Evolutionary conservation across 2,329 filamentous ascomycete genomes (phyloP), one percentile per base, ranked within the genome.

Genomic region (Thelonectria olida): DNA sequence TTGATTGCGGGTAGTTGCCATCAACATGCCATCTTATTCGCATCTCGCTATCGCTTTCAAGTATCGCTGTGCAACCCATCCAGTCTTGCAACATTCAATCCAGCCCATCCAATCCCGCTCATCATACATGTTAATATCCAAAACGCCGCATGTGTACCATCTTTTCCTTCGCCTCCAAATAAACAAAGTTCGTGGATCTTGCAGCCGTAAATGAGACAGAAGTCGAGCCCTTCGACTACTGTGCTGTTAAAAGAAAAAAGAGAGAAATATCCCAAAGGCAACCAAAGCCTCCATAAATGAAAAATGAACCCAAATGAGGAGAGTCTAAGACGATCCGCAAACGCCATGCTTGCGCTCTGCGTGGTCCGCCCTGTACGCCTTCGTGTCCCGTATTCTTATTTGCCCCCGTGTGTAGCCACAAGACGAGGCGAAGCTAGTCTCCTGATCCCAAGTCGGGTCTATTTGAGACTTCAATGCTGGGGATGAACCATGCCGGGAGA

Each of bases 401-500:
- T 54, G 42, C 42, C 47, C 41, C 53, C 27, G 6, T 55, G 6
- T 55, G 44, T 44, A 22, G 42, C 53, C 55, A 42, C 51, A 22
- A 20, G 23, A 25, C 22, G 48, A 28, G 28, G 13, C 51, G 23
- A 23, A 36, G 27, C 38, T 20, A 55, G 13, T 41, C 51, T 47
- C 28, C 15, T 42, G 25, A 25, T 51, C 19, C 47, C n/a, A n/a
- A n/a, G n/a, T n/a, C n/a, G 38, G 45, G 38, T 54, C 38, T 38
- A 54, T 60, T 28, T 41, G 41, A 25, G 28, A 36, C 17, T 49
- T 60, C 45, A 60, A 28, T 69, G 64, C 42, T 69, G 66, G 31
- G 58, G 62, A 20, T 70, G 67, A 10, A 83, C 76, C 73, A 85
- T 78, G 68, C 83, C 84, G 42, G 90, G 90, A 44, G 90, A 91